phyloP scores from a whole-genome alignment of 2,329 filamentous ascomycete species.

The Chalaropsis ovoidea region DNA sequence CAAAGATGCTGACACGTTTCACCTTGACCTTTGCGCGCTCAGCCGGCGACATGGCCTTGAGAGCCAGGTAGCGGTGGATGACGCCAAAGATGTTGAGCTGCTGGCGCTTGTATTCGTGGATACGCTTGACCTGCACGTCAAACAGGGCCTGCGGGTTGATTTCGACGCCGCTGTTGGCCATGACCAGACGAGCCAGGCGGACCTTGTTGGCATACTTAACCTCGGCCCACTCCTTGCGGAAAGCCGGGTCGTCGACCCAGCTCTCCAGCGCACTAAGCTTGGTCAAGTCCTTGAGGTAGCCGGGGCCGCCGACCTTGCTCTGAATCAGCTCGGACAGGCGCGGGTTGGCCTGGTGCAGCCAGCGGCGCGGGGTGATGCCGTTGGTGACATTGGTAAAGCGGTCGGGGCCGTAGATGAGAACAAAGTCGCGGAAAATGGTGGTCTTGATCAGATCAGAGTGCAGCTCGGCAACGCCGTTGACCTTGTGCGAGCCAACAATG shows the following conservation, averaged over 20 bases:
- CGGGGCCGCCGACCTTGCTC: constrained; percentile 71
- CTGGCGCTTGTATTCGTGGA: constrained; percentile 98
- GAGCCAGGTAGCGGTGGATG: constrained; percentile 81
- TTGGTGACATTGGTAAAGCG: constrained; percentile 99
- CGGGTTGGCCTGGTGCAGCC: constrained; percentile 96
- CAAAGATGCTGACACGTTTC: constrained; percentile 89
- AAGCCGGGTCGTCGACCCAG: constrained; percentile 74
- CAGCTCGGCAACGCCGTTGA: constrained; percentile 94
- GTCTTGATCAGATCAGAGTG: constrained; percentile 97
- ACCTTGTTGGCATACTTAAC: constrained; percentile 98
- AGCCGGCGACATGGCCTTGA: constrained; percentile 75
- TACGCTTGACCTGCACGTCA: constrained; percentile 96
- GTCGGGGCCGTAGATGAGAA: constrained; percentile 85
- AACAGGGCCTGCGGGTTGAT: constrained; percentile 86
- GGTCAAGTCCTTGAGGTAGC: constrained; percentile 84
- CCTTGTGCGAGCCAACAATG: constrained; percentile 95
- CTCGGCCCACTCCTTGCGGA: constrained; percentile 88
- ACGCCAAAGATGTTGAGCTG: constrained; percentile 98
- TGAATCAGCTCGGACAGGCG: constrained; percentile 84
- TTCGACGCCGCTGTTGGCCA: constrained; percentile 63
- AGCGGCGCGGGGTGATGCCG: constrained; percentile 88
- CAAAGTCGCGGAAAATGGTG: constrained; percentile 99
- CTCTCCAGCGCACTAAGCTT: constrained; percentile 74
- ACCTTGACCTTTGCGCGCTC: constrained; percentile 82
- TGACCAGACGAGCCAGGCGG: constrained; percentile 82